Base-by-base conservation (phyloP, 2,329 filamentous ascomycete species). In the Nemania sp. region DNA sequence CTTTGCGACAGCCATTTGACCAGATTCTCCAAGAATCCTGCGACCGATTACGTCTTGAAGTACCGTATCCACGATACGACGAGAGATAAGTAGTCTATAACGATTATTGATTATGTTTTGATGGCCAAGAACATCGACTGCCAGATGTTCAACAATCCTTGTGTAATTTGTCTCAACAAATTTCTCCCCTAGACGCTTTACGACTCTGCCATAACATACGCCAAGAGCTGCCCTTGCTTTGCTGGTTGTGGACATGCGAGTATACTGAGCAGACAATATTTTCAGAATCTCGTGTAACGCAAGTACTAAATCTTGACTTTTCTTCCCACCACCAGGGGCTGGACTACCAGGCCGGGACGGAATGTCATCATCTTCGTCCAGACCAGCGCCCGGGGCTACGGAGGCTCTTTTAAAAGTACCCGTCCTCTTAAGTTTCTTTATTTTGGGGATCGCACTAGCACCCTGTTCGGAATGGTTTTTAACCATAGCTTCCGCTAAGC, bases 11-110 rank as follows among this genome's bases (percentile, higher is more conserved):
- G 91, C 90, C 67, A 95, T 85, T 76, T 98, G 95, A 7, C 94
- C 94, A 15, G 92, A 93, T 79, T 99, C 95, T 13, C 94, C 94
- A 1, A 99, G 85, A 73, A 98, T 92, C 72, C 90, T 89, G 66
- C 87, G 87, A 8, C 93, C 93, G 70, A 98, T 87, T 7, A 96
- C 89, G 66, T 94, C 92, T 75, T 97, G 93, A 11, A 99, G 83
- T 55, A 98, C 87, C 43, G 92, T 91, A 71, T 93, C 90, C 15
- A 97, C 89, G 73, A 95, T 97, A 77, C 92, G 93, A 63, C 96
- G 88, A 2, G 93, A 93, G 67, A 93, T 91, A 18, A 99, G 85
- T 18, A 97, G 87, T 20, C 95, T 91, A 79, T 98, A 97, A 47
- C 95, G 90, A 77, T 97, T 97, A 77, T 93, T 92, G 59, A 86